A percentile compares a stretch with the other conserved stretches of the same genome.
Conservation (phyloP, 257 asterid genomes). For the Forsythia suspensa region DNA sequence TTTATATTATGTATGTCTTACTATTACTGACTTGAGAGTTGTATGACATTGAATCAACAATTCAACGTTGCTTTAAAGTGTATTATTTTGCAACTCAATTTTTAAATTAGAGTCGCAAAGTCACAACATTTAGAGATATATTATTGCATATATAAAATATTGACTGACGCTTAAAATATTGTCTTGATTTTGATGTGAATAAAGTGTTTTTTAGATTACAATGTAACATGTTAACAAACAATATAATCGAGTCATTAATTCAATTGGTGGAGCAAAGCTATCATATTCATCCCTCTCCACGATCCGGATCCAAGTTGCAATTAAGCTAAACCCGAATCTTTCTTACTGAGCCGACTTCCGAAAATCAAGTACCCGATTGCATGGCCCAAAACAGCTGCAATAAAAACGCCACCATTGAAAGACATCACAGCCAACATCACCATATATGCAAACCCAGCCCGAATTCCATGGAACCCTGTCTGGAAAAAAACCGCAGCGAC, state of each 20-base stretch:
- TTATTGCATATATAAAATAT: too few species aligned
- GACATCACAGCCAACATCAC: constrained; percentile 77
- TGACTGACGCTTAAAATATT: too few species aligned
- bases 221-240: too few species aligned
- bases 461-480: constrained; percentile 54
- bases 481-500: constrained; percentile 45
- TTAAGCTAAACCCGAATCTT: background rate
- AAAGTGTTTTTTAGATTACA: too few species aligned
- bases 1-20: too few species aligned
- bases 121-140: too few species aligned
- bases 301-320: background rate
- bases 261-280: background rate
- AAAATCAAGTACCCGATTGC: background rate
- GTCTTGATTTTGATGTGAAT: too few species aligned
- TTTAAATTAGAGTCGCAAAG: too few species aligned
- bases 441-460: constrained; percentile 75
- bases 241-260: background rate
- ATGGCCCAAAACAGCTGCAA: constrained; percentile 37
- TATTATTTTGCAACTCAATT: too few species aligned
- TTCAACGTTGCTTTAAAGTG: too few species aligned
- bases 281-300: background rate
- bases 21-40: too few species aligned
- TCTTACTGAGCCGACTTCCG: background rate
- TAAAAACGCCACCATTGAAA: constrained; percentile 70
- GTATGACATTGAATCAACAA: too few species aligned